Percentiles rank a stretch among this genome's conserved stretches.
These are phyloP conservation scores for Russula brevipes DNA, from an alignment of 768 basidiomycete genomes.

Conservation along the genomic window DNA sequence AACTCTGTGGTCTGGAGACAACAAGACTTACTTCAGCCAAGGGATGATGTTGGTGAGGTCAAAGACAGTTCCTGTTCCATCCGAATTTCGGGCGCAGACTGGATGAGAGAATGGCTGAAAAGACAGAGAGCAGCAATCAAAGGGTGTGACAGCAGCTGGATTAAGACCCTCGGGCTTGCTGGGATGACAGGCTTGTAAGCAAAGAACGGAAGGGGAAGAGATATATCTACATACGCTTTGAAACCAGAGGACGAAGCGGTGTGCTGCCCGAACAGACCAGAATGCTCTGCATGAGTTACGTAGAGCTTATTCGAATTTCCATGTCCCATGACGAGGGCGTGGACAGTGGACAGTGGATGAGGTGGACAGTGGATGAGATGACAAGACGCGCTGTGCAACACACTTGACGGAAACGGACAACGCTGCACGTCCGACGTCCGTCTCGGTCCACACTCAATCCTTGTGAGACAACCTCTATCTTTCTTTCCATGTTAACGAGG, in stretches of 20 bases:
- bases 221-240: slow-evolving; percentile 47
- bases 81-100: slow-evolving; percentile 77
- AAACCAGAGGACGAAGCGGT: slow-evolving; percentile 67
- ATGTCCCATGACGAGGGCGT: slow-evolving; percentile 56
- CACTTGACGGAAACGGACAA: no score
- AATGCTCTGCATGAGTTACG: slow-evolving; percentile 85
- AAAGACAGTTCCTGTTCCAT: slow-evolving; percentile 78
- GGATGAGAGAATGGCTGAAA: slow-evolving; percentile 88
- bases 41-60: slow-evolving; percentile 91
- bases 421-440: no score
- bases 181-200: slow-evolving; percentile 3
- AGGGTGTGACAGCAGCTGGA: slow-evolving; percentile 63
- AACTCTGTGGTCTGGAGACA: background rate
- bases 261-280: slow-evolving; percentile 75
- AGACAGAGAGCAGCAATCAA: slow-evolving; percentile 88
- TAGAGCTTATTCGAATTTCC: slow-evolving; percentile 85
- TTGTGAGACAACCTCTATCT: background rate
- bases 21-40: slow-evolving; percentile 73
- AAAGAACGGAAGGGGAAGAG: slow-evolving; percentile 23
- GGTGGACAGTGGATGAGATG: no score
- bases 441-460: no score
- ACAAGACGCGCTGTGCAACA: no score
- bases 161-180: slow-evolving; percentile 68
- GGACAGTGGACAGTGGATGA: background rate
- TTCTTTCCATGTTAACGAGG: background rate